Evolutionary conservation across 75 land plant genomes (phyloP), one percentile per base, ranked within the genome.

Genomic region (Pinus taeda): DNA sequence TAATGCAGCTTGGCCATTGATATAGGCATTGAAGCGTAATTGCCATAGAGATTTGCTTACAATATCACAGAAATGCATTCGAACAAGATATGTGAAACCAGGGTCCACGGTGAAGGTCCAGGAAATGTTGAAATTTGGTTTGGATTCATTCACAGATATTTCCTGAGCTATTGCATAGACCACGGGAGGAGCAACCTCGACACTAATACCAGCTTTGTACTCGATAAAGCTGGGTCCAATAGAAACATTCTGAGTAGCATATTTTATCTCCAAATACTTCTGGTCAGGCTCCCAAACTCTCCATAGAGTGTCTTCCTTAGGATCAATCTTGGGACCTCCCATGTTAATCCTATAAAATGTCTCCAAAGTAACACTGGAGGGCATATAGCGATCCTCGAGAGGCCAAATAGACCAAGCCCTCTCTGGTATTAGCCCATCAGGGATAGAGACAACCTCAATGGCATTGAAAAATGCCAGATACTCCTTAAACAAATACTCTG

Each of bases 391-490:
- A 62, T 75, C 22, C 21, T 63, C 33, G 3, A 57, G 12, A 0
- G 81, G 78, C 11, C 65, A 33, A 8, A 86, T 13, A 42, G 59
- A 57, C 39, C 29, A 15, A 6, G 87, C 85, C 63, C 62, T 71
- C 53, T 87, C 90, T 17, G 83, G 67, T 1, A 93, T 18, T 4
- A 82, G 29, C 61, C 73, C 65, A 73, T 85, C 81, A 0, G 98
- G 98, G 15, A 87, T 75, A 12, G 96, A 93, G 20, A 96, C 84
- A 53, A 96, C 91, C 78, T 93, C 96, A 57, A 96, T 83, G 22
- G 91, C 98, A 79, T 90, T 96, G 29, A 96, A 76, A 84, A 91
- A 96, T 8, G 96, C 89, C 60, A 85, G 74, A 12, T 59, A 57
- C n/a, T n/a, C n/a, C n/a, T n/a, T n/a, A n/a, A n/a, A n/a, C n/a